Base-by-base conservation (phyloP, 1,139 yeast species). In the Insectozyma bohioensis region DNA sequence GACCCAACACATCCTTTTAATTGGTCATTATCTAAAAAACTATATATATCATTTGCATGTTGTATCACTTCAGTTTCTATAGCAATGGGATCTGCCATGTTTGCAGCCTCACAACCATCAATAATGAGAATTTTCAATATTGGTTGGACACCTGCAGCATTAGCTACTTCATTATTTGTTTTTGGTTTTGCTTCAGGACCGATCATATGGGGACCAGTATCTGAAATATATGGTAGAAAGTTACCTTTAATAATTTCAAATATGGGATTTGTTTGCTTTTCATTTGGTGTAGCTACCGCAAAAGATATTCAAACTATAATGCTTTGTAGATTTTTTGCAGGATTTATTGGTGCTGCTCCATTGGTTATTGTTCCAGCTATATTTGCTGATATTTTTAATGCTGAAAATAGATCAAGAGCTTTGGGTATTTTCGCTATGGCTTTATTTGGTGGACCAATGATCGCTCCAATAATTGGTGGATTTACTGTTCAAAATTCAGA, bases 1-100 rank as follows among this genome's bases (percentile, higher is more conserved):
- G 82, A 76, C 46, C 77, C 78, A 2, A 27, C 38, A 0, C 67
- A 61, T 42, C 80, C 82, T 0, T 61, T 58, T 37, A 75, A 75
- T 48, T 74, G 74, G 68, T 44, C 71, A 2, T 24, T 56, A 18
- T 20, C 24, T 17, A 51, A 47, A 19, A 70, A 71, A 43, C 14
- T 62, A 6, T 20, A 43, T 4, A 47, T 48, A 8, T 50, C 57
- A 27, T 39, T 42, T 6, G 46, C 54, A 18, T 51, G 65, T 14
- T 69, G 61, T 11, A 48, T 54, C 32, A 34, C 51, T 26, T 66
- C 70, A 1, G 48, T 64, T 27, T 41, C 56, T 18, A 55, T 60
- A 76, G 82, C 54, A 71, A 79, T 45, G 57, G 71, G 70, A 24
- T 62, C 69, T 10, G 70, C 72, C 24, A 55, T 64, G 55, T 64